phyloP scores from a whole-genome alignment of 352 stramenopile species.

The Globisporangium nodosum region DNA sequence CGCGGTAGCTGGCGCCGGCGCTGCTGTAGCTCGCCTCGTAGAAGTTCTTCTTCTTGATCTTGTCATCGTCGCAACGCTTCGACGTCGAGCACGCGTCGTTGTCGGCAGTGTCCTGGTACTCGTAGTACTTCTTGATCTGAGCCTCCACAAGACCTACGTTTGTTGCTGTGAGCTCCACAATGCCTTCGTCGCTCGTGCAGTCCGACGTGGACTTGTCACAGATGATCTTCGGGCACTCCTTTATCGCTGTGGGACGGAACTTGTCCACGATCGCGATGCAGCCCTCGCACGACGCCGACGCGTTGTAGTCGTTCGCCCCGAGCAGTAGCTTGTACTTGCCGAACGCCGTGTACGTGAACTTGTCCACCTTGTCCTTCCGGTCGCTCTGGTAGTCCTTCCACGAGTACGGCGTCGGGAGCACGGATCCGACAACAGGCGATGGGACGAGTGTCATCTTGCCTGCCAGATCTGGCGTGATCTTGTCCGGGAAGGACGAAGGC shows the following conservation, averaged over 20 bases:
- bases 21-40: neutral
- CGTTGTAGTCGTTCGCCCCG: conserved; percentile 46
- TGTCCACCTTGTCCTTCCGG: conserved; percentile 26
- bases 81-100: conserved; percentile 37
- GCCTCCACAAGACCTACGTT: conserved; percentile 23
- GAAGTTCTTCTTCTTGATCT: conserved; percentile 3
- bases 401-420: conserved; percentile 8
- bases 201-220: conserved; percentile 21
- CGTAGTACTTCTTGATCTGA: conserved; percentile 24
- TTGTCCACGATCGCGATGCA: conserved; percentile 53
- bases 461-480: neutral
- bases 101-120: conserved; percentile 26
- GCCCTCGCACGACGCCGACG: conserved; percentile 26
- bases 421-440: no score
- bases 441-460: neutral
- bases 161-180: conserved; percentile 18
- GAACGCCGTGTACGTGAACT: conserved; percentile 30
- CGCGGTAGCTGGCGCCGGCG: neutral
- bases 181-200: conserved; percentile 6
- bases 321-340: conserved; percentile 49
- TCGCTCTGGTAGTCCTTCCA: conserved; percentile 48
- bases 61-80: conserved; percentile 35
- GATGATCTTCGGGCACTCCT: conserved; percentile 31
- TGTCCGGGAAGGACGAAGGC: neutral
- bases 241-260: conserved; percentile 26